phyloP scores from a whole-genome alignment of 2,329 filamentous ascomycete genomes.

The Pseudocercospora pini-densiflorae region DNA sequence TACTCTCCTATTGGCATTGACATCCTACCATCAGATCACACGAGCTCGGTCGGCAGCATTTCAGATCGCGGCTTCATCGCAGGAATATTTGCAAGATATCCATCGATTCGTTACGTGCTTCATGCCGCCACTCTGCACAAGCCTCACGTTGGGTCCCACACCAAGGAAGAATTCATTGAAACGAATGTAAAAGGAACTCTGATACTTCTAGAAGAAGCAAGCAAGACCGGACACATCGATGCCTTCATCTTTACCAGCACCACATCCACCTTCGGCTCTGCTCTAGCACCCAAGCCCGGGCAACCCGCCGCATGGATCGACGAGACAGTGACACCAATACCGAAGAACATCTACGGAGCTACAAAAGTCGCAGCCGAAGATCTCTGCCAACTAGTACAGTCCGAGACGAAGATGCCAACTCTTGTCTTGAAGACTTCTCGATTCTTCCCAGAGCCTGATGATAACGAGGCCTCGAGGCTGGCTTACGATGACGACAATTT shows the following conservation, averaged over 20 bases:
- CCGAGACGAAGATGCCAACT: constrained; percentile 46
- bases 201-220: constrained; percentile 27
- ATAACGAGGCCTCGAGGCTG: constrained; percentile 19
- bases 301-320: constrained; percentile 32
- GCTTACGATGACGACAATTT: constrained; percentile 26
- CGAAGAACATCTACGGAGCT: constrained; percentile 42
- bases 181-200: constrained; percentile 29
- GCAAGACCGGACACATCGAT: constrained; percentile 16
- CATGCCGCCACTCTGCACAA: constrained; percentile 30
- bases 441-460: constrained; percentile 44
- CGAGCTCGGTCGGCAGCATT: constrained; percentile 18
- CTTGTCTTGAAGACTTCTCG: constrained; percentile 54
- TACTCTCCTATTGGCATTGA: constrained; percentile 25
- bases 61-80: constrained; percentile 19
- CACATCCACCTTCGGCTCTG: constrained; percentile 29
- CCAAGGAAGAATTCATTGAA: constrained; percentile 27
- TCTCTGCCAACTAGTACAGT: constrained; percentile 50
- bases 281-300: constrained; percentile 23
- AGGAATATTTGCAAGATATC: constrained; percentile 10
- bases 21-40: constrained; percentile 21
- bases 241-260: constrained; percentile 29
- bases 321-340: constrained; percentile 25
- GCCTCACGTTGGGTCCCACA: constrained; percentile 27
- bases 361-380: constrained; percentile 58
- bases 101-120: constrained; percentile 22